A percentile compares a stretch with the other conserved stretches of the same genome.
These are phyloP conservation scores for Colletotrichum gigasporum DNA, from an alignment of 2,329 filamentous ascomycete genomes.

Conservation along the genomic window DNA sequence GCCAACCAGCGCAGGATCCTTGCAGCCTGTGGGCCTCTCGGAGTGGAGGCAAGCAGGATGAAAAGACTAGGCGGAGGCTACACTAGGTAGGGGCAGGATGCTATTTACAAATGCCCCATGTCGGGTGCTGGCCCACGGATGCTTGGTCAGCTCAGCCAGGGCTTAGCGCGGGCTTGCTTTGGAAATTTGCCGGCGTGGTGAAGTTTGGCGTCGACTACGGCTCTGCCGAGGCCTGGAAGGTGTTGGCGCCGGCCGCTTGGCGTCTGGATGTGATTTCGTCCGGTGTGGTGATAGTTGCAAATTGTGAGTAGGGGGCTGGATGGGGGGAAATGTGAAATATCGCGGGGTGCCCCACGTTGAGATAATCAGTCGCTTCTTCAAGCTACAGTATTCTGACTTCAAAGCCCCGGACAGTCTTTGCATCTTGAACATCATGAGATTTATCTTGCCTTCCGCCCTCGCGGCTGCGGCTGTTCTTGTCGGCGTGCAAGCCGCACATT, in stretches of 20 bases:
- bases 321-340: background rate
- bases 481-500: constrained; percentile 39
- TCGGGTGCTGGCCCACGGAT: background rate
- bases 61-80: background rate
- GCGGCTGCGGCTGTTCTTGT: constrained; percentile 37
- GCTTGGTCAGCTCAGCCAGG: background rate
- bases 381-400: background rate
- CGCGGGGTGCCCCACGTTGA: too few species aligned
- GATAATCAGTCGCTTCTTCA: background rate
- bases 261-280: background rate
- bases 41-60: too few species aligned
- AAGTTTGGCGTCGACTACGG: background rate
- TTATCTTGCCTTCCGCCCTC: constrained; percentile 34
- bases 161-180: background rate
- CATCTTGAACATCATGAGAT: constrained; percentile 39
- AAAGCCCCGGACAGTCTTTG: background rate
- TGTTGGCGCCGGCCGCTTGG: background rate
- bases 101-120: background rate
- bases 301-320: background rate
- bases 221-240: background rate
- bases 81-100: background rate
- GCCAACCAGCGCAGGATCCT: too few species aligned
- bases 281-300: background rate
- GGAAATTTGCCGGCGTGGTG: background rate
- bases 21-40: too few species aligned